Percentiles rank a stretch among this genome's conserved stretches.
Evolutionary conservation across 2,329 filamentous ascomycete genomes (phyloP).

Genomic region (Cladosporium cucumerinum): DNA sequence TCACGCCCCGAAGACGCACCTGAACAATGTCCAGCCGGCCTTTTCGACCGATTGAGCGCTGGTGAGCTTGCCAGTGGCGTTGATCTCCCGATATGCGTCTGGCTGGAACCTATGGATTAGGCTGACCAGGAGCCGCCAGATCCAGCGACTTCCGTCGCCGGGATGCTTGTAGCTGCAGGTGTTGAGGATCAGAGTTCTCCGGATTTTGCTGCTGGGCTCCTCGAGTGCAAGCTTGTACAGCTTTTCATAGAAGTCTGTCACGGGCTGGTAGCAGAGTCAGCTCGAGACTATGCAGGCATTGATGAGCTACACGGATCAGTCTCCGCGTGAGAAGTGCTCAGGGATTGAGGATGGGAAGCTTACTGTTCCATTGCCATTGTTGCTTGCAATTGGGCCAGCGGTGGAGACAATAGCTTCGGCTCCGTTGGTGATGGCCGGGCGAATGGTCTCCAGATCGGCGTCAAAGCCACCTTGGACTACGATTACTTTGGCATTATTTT

Average conservation of each 20-base stretch:
- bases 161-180: neutral
- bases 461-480: neutral
- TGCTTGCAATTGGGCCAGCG: neutral
- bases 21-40: neutral
- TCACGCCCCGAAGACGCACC: neutral
- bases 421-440: neutral
- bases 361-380: neutral
- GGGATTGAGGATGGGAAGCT: neutral
- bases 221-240: neutral
- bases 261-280: neutral
- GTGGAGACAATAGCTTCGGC: neutral
- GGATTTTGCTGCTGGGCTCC: neutral
- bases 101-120: neutral
- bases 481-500: neutral
- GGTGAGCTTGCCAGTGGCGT: neutral
- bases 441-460: neutral
- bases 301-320: neutral
- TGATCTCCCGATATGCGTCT: neutral
- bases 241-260: neutral
- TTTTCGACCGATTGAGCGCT: neutral
- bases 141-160: neutral
- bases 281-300: neutral
- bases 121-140: neutral
- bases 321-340: neutral
- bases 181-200: neutral